Evolutionary conservation across 78 protist genomes (phyloP), one percentile per base, ranked within the genome.

Genomic region (Dictyostelium firmibasis): DNA sequence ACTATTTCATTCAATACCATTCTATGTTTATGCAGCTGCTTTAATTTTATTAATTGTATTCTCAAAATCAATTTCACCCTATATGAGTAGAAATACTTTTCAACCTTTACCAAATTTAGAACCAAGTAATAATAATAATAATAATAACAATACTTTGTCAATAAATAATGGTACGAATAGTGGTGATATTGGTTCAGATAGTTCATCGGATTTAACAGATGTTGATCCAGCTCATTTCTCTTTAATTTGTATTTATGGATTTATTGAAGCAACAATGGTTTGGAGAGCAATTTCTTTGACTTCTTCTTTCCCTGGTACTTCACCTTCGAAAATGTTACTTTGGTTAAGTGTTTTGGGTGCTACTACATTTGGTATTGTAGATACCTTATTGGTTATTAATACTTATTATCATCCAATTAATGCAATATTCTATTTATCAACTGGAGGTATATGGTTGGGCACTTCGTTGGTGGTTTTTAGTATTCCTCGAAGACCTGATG

Each of bases 241-340:
- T 18, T 43, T 89, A 57, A 70, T 81, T 23, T 23, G 70, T 10
- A 64, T 81, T 4, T 89, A 89, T 70, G 64, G 81, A 10, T 60
- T 89, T 11, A 44, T 89, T 31, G 94, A 89, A 20, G 79, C 94
- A 10, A 89, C 94, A 3, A 29, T 70, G 31, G 25, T 89, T 44
- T 89, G 94, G 94, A 36, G 94, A 35, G 93, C 93, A 27, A 11
- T 88, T n/a, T 83, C 94, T 41, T n/a, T 89, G 33, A 31, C 83
- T 1, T 27, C 62, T 13, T 44, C 81, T 31, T 81, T 70, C 38
- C 94, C 94, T 41, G 86, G 94, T n/a, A 27, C 86, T 0, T 69
- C 69, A 23, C 83, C 94, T 57, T 60, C 94, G 5, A 53, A 78
- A 25, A 9, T 70, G 29, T 27, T 89, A 13, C 25, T 89, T 8